phyloP scores from a whole-genome alignment of 208 protist species.

The Angomonas ambiguus region DNA sequence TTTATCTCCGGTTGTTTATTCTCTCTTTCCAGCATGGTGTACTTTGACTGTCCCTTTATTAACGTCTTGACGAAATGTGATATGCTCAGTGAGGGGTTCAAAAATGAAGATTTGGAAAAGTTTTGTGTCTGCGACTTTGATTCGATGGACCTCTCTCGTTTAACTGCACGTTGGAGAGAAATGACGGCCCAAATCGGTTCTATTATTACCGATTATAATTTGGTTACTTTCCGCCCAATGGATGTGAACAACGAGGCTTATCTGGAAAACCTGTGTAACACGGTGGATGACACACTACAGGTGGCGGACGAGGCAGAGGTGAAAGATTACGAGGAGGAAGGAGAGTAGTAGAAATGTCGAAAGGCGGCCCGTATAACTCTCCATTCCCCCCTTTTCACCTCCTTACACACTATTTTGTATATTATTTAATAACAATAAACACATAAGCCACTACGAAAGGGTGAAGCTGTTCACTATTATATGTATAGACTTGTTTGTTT shows the following conservation, averaged over 20 bases:
- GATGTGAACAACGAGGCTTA: constrained; percentile 67
- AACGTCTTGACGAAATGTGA: constrained; percentile 91
- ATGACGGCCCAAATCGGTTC: constrained; percentile 67
- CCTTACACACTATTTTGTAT: not conserved
- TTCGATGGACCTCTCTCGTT: constrained; percentile 61
- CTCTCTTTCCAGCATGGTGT: constrained; percentile 87
- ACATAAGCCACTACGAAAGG: not conserved
- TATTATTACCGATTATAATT: constrained; percentile 74
- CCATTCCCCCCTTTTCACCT: not conserved
- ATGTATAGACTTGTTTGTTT: too few species aligned
- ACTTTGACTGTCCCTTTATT: constrained; percentile 90
- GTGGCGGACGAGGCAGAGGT: constrained; percentile 86
- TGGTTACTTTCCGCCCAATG: constrained; percentile 82
- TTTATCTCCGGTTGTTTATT: constrained; percentile 89
- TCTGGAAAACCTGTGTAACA: constrained; percentile 58
- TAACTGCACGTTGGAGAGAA: constrained; percentile 53
- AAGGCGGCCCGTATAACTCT: too few species aligned
- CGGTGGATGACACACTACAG: constrained; percentile 83
- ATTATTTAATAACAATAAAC: constrained; percentile 8
- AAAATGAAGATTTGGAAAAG: constrained; percentile 69
- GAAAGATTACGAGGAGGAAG: constrained; percentile 54
- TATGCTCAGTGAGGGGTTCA: constrained; percentile 64
- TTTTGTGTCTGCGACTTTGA: constrained; percentile 90
- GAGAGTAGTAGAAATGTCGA: constrained; percentile 9
- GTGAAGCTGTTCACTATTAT: too few species aligned